Percentiles rank a stretch among this genome's conserved stretches.
Conservation (phyloP, 345 rosid genomes). For the Eucalyptus erythrocorys region DNA sequence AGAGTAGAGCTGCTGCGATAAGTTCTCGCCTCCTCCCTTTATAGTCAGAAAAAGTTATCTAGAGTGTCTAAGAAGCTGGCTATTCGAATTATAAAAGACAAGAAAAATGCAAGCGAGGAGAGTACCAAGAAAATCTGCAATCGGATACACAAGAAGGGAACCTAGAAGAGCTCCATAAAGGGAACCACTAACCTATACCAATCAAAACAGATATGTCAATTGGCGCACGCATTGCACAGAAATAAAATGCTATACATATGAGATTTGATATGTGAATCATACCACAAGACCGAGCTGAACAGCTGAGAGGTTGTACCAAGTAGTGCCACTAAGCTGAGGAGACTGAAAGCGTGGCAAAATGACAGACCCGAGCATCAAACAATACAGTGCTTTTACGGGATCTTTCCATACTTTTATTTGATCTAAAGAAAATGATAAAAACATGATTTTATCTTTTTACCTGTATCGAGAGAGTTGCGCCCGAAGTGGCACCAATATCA, state of each 20-base stretch:
- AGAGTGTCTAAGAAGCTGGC: background rate
- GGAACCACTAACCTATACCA: conserved; percentile 78
- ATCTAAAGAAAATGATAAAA: background rate
- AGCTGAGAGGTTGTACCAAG: conserved; percentile 84
- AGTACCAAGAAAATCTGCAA: conserved; percentile 86
- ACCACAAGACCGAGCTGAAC: conserved; percentile 97
- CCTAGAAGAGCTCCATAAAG: conserved; percentile 96
- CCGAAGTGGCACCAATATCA: conserved; percentile 97
- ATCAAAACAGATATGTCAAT: background rate
- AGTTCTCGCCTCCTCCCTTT: conserved; percentile 88
- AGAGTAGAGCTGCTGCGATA: conserved; percentile 51
- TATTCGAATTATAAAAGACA: background rate
- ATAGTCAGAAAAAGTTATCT: background rate
- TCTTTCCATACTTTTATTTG: background rate
- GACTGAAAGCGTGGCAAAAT: conserved; percentile 21
- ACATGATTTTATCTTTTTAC: conserved; percentile 2
- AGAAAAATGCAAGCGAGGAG: background rate
- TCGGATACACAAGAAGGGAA: conserved; percentile 71
- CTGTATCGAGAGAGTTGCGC: conserved; percentile 88
- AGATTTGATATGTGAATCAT: conserved; percentile 6
- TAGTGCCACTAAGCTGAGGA: conserved; percentile 72
- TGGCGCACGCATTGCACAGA: background rate
- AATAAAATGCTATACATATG: background rate
- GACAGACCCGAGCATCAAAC: background rate
- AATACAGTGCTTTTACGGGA: background rate